Evolutionary conservation across 164 flowering plant species (phyloP), one percentile per base, ranked within the genome.

Genomic region (Piper betle): DNA sequence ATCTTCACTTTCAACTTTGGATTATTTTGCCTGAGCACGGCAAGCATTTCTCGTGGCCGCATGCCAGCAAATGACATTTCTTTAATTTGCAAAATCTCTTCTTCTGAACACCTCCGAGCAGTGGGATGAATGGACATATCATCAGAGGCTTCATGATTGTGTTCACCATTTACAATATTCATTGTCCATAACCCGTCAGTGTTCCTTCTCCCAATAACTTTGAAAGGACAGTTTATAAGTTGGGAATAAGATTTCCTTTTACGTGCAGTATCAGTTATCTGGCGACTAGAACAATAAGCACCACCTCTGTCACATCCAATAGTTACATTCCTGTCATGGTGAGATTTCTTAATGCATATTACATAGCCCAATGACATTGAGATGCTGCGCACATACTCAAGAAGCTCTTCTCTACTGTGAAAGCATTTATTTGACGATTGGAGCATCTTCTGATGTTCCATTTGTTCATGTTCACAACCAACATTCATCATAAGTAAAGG

Each of bases 241-340:
- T 82, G 74, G 52, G 84, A 74, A 55, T 70, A 68, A 12, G 76
- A 63, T 53, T 72, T 77, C 61, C 78, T 76, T 66, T 64, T 63
- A 42, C 79, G 74, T 6, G 3, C 54, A 37, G 53, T 48, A 37
- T 71, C 62, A 54, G 53, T 33, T 53, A 68, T 76, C 60, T 70
- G 68, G 71, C 79, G 77, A 55, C 73, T 75, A 13, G 80, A 69
- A 64, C 78, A 76, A 15, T 3, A 46, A 58, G 70, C 73, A 55
- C 79, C 81, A 53, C 83, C 81, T 59, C 81, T 71, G 59, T 80
- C 81, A 78, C 81, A 80, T 33, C 79, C 76, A 64, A 80, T 73
- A 52, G 70, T 71, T 12, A 80, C 81, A 16, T 65, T 70, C 59
- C 61, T 75, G 41, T 80, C 83, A 67, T 71, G 77, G 62, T 71